A percentile compares a stretch with the other conserved stretches of the same genome.
These are phyloP conservation scores for Aaosphaeria pasadenensis DNA, from an alignment of 2,329 filamentous ascomycete genomes.

Conservation along the genomic window DNA sequence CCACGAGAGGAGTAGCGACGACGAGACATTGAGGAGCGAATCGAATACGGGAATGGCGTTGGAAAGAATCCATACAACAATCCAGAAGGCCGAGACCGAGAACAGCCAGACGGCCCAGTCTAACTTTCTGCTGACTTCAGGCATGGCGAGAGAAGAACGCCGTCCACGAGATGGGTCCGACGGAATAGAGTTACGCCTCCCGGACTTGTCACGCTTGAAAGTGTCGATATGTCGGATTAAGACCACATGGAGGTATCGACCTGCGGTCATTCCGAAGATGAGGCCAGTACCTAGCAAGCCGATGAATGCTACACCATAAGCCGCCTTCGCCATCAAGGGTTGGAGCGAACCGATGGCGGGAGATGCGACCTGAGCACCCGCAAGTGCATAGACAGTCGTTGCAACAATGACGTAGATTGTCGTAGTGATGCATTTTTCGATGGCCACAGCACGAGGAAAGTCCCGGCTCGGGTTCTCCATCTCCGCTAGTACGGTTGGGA, in stretches of 20 bases:
- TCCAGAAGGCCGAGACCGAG: constrained; percentile 48
- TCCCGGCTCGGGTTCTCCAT: constrained; percentile 55
- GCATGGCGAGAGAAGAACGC: constrained; percentile 49
- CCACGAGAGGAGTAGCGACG: constrained; percentile 60
- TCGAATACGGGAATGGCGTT: constrained; percentile 67
- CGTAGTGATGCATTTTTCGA: background rate
- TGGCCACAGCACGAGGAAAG: background rate
- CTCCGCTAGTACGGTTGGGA: constrained; percentile 64
- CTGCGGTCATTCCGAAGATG: constrained; percentile 63
- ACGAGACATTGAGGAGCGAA: constrained; percentile 59
- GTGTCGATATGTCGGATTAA: constrained; percentile 18
- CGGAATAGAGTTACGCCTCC: constrained; percentile 25
- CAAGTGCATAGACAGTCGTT: background rate
- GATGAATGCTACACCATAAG: constrained; percentile 63
- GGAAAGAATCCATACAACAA: constrained; percentile 63
- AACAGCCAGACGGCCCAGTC: constrained; percentile 33
- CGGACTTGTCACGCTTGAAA: constrained; percentile 10
- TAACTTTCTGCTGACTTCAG: constrained; percentile 33
- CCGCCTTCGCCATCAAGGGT: background rate
- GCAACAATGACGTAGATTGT: background rate
- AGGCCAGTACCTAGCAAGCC: constrained; percentile 68
- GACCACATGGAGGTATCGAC: constrained; percentile 59
- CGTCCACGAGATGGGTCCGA: constrained; percentile 10
- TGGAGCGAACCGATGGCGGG: background rate
- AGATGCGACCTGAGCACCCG: background rate